These are phyloP conservation scores for Chaetomidium leptoderma DNA, from an alignment of 495 filamentous ascomycete genomes.

Conservation along the genomic window DNA sequence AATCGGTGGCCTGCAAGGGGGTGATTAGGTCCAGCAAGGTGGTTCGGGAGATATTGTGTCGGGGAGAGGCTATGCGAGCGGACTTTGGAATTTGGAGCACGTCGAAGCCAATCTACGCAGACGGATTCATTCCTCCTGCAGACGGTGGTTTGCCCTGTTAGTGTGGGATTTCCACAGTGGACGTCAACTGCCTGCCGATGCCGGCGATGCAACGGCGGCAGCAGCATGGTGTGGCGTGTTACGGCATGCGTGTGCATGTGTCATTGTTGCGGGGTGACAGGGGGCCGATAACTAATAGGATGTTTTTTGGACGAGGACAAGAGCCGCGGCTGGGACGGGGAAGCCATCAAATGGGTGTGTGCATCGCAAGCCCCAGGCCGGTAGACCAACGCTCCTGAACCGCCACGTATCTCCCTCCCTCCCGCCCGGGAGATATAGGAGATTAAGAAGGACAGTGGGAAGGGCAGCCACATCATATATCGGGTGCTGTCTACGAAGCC, in stretches of 20 bases:
- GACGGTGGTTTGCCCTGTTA: too few relatives aligned
- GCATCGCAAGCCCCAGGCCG: not conserved
- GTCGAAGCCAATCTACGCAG: too few relatives aligned
- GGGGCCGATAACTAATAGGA: not conserved
- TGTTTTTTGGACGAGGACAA: not conserved
- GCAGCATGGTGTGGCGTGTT: not conserved
- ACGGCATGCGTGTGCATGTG: not conserved
- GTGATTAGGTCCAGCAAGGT: too few relatives aligned
- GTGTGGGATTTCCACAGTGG: not conserved
- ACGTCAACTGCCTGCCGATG: not conserved
- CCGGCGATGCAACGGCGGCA: not conserved
- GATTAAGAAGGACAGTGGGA: not conserved
- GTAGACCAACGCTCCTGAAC: not conserved
- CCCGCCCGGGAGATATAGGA: not conserved
- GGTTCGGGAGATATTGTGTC: too few relatives aligned
- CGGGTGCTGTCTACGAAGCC: too few relatives aligned
- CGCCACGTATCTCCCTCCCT: not conserved
- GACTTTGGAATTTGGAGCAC: too few relatives aligned
- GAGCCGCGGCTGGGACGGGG: not conserved
- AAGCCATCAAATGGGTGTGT: not conserved
- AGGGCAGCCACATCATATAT: slow-evolving; percentile 8
- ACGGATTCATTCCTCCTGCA: not conserved
- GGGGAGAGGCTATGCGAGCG: too few relatives aligned
- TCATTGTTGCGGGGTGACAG: not conserved
- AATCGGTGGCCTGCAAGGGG: too few relatives aligned